Evolutionary conservation across 148 eudicot species (phyloP).

Genomic region (Rhododendron mucronatum): DNA sequence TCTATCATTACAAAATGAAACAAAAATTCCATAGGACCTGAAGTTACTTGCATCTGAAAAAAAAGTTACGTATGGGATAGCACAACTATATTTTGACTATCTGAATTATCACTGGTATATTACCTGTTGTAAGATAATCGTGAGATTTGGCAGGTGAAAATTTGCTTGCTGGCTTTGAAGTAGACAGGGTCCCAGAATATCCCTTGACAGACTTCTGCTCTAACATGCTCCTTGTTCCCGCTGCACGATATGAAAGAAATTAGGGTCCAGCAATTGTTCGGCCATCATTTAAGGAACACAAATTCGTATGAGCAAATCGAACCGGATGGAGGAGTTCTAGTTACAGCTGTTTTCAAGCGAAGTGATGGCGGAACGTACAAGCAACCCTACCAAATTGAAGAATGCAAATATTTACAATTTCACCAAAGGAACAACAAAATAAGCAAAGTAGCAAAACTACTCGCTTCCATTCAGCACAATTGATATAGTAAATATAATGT

Average conservation of each 20-base stretch:
- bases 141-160: slow-evolving; percentile 16
- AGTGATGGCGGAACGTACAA: slow-evolving; percentile 59
- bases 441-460: background rate
- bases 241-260: slow-evolving; percentile 13
- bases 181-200: slow-evolving; percentile 11
- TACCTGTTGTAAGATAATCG: slow-evolving; percentile 14
- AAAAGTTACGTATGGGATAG: background rate
- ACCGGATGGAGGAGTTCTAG: slow-evolving; percentile 57
- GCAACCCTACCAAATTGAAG: slow-evolving; percentile 52
- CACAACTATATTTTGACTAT: background rate
- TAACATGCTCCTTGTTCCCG: slow-evolving; percentile 33
- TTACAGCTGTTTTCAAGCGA: slow-evolving; percentile 38
- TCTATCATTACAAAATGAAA: background rate
- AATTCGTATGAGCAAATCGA: background rate
- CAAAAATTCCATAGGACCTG: background rate
- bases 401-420: background rate
- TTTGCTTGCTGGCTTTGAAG: slow-evolving; percentile 15
- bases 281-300: background rate
- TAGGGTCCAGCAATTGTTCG: background rate
- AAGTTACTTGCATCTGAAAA: background rate
- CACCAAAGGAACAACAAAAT: background rate
- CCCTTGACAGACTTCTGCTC: slow-evolving; percentile 12
- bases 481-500: background rate
- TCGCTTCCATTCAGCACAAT: background rate
- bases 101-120: background rate